Percentiles rank a stretch among this genome's conserved stretches.
Evolutionary conservation across 441 rosid species (phyloP).

Genomic region (Bocquillonia castaneifolia): DNA sequence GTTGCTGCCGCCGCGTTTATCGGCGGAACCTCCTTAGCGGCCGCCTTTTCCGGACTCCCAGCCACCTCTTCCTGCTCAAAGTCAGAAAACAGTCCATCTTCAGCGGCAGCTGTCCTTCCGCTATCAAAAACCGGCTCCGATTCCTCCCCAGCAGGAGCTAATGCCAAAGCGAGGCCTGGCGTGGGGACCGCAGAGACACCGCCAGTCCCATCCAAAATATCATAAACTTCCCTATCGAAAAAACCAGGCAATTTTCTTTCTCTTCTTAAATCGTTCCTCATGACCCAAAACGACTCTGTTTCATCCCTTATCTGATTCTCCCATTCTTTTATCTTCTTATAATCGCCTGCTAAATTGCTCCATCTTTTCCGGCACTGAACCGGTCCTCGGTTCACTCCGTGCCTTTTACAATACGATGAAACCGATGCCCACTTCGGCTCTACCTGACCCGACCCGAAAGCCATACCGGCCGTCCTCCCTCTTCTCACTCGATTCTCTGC

Average conservation of each 20-base stretch:
- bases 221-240: conserved; percentile 87
- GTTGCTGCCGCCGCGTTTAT: conserved; percentile 16
- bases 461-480: conserved; percentile 62
- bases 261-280: conserved; percentile 85
- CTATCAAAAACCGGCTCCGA: conserved; percentile 54
- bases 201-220: conserved; percentile 61
- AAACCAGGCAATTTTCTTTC: conserved; percentile 91
- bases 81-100: conserved; percentile 72
- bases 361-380: conserved; percentile 97
- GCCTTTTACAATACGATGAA: conserved; percentile 80
- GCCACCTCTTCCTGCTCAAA: conserved; percentile 61
- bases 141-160: conserved; percentile 38
- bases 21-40: conserved; percentile 24
- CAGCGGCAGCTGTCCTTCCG: conserved; percentile 57
- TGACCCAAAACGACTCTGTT: conserved; percentile 85
- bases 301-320: conserved; percentile 59
- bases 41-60: conserved; percentile 42
- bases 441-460: conserved; percentile 59
- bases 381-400: conserved; percentile 92
- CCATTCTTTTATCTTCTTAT: conserved; percentile 93
- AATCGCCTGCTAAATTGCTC: conserved; percentile 94
- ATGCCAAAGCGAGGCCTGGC: conserved; percentile 39
- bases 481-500: conserved; percentile 82
- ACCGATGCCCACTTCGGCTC: conserved; percentile 95
- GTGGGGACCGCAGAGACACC: conserved; percentile 20